A percentile compares a stretch with the other conserved stretches of the same genome.
These are phyloP conservation scores for Pestalotiopsis sp. DNA, from an alignment of 2,329 filamentous ascomycete species.

Conservation along the genomic window DNA sequence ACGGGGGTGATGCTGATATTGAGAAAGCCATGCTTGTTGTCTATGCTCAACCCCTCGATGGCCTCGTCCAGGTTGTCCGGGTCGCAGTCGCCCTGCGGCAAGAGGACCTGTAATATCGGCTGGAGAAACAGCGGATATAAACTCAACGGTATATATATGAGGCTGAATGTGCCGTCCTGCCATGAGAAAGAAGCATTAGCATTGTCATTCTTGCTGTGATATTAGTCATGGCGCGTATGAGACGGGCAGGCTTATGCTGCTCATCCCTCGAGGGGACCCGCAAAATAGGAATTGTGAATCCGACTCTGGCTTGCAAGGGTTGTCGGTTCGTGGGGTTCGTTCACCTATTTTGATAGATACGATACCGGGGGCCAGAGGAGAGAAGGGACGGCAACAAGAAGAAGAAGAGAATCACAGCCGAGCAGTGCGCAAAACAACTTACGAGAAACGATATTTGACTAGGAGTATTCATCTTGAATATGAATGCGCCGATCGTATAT, in stretches of 20 bases:
- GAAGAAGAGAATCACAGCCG: not conserved
- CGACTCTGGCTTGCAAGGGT: not conserved
- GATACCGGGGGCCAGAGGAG: not conserved
- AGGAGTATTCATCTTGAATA: slow-evolving; percentile 30
- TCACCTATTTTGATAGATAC: not conserved
- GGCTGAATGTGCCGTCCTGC: slow-evolving; percentile 82
- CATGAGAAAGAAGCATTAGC: not conserved
- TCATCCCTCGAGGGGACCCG: not conserved
- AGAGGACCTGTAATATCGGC: slow-evolving; percentile 81
- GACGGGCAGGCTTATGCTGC: not conserved
- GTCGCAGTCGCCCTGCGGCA: slow-evolving; percentile 58
- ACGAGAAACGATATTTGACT: slow-evolving; percentile 36
- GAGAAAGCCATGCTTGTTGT: slow-evolving; percentile 75
- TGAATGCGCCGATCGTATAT: not conserved
- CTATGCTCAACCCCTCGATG: slow-evolving; percentile 49
- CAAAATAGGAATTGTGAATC: slow-evolving; percentile 3
- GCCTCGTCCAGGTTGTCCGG: slow-evolving; percentile 31
- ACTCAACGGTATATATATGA: slow-evolving; percentile 86
- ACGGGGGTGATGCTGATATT: slow-evolving; percentile 92
- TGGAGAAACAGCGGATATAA: slow-evolving; percentile 80
- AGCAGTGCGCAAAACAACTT: slow-evolving; percentile 18
- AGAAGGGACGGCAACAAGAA: not conserved
- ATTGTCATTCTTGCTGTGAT: slow-evolving; percentile 10
- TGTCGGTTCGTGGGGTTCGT: not conserved
- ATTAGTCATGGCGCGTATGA: slow-evolving; percentile 18